Evolutionary conservation across 495 filamentous ascomycete genomes (phyloP).

Genomic region (Thermothielavioides terrestris): DNA sequence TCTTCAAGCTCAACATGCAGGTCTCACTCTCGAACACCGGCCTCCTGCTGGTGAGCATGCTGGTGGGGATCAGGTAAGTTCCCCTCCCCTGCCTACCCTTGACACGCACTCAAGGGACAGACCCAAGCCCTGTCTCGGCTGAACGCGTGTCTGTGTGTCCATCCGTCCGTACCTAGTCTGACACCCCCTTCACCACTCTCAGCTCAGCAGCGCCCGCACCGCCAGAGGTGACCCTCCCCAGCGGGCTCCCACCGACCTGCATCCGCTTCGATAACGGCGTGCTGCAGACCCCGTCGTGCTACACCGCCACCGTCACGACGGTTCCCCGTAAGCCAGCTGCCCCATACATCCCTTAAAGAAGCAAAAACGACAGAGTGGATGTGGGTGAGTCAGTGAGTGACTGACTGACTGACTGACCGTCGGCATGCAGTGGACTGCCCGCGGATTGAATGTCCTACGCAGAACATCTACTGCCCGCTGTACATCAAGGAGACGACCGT

Average conservation of each 20-base stretch:
- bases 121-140: too few species aligned
- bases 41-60: not conserved
- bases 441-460: not conserved
- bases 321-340: not conserved
- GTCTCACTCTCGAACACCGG: not conserved
- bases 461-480: constrained; percentile 17
- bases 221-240: not conserved
- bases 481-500: constrained; percentile 23
- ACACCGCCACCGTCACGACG: constrained; percentile 9
- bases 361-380: too few species aligned
- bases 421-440: constrained; percentile 1
- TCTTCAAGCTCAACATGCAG: not conserved
- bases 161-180: not conserved
- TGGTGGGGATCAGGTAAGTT: not conserved
- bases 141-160: too few species aligned
- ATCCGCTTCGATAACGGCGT: not conserved
- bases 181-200: not conserved
- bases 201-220: constrained; percentile 1
- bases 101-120: too few species aligned
- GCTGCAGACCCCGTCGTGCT: constrained; percentile 9
- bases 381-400: too few species aligned
- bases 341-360: not conserved
- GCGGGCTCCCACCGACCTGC: constrained; percentile 1
- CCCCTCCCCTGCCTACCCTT: too few species aligned
- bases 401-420: not conserved